These are phyloP conservation scores for Pythium coloratum DNA, from an alignment of 352 stramenopile genomes.

Conservation along the genomic window DNA sequence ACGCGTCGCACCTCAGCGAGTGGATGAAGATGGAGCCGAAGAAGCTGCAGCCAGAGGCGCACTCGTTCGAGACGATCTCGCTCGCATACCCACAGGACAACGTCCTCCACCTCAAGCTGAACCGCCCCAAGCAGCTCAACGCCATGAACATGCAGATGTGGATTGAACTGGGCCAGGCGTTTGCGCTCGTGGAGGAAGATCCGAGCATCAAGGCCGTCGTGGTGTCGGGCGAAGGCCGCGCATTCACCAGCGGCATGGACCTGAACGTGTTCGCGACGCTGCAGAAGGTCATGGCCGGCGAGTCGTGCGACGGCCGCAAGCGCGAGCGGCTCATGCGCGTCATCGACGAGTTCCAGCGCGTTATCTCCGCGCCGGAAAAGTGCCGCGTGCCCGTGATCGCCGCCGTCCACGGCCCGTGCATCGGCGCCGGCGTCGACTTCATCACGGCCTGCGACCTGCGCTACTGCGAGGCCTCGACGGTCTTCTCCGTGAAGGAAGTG, in stretches of 20 bases:
- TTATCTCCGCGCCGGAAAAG: constrained; percentile 82
- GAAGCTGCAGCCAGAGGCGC: constrained; percentile 36
- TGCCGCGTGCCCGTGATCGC: constrained; percentile 87
- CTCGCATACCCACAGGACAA: constrained; percentile 37
- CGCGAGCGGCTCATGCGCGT: constrained; percentile 77
- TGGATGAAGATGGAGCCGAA: constrained; percentile 57
- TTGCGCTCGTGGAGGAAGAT: constrained; percentile 65
- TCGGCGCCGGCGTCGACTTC: constrained; percentile 87
- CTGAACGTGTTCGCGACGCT: constrained; percentile 83
- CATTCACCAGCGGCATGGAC: constrained; percentile 90
- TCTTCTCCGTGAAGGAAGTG: constrained; percentile 88
- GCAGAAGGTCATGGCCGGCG: constrained; percentile 54
- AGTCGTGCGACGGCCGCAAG: constrained; percentile 78
- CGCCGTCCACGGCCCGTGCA: constrained; percentile 76
- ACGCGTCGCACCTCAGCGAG: constrained; percentile 44
- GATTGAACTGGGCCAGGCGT: constrained; percentile 71
- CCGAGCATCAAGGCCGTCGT: constrained; percentile 73
- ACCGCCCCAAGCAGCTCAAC: constrained; percentile 83
- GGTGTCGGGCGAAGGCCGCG: constrained; percentile 73
- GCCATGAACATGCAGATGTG: constrained; percentile 92
- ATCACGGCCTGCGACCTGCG: constrained; percentile 87
- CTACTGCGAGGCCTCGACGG: constrained; percentile 77
- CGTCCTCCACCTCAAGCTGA: constrained; percentile 79
- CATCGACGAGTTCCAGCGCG: constrained; percentile 81
- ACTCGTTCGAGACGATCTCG: constrained; percentile 62